Percentiles rank a stretch among this genome's conserved stretches.
Conservation (phyloP, 495 filamentous ascomycete genomes). For the Baudoinia panamericana region DNA sequence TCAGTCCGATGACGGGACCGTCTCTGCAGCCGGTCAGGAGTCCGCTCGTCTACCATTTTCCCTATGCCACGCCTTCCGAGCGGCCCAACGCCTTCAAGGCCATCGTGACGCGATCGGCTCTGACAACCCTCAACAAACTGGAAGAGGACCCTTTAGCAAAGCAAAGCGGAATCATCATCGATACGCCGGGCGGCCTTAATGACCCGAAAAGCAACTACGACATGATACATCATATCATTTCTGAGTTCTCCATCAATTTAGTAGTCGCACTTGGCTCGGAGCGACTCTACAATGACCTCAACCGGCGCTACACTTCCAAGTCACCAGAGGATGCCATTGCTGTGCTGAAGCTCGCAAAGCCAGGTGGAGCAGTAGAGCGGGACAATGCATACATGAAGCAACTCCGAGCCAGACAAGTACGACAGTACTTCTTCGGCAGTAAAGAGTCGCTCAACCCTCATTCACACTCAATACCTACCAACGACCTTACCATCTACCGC, state of each 20-base stretch:
- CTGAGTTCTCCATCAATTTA: constrained; percentile 54
- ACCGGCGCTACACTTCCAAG: constrained; percentile 54
- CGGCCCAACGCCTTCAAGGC: constrained; percentile 59
- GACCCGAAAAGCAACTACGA: constrained; percentile 54
- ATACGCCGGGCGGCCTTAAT: constrained; percentile 59
- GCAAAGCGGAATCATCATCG: constrained; percentile 67
- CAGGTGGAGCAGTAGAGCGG: constrained; percentile 73
- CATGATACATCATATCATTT: constrained; percentile 65
- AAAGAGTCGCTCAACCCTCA: constrained; percentile 71
- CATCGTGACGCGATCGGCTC: constrained; percentile 60
- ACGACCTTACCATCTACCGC: constrained; percentile 56
- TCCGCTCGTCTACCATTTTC: constrained; percentile 85
- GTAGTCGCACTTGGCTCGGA: constrained; percentile 78
- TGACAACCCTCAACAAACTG: constrained; percentile 64
- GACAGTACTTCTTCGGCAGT: constrained; percentile 85
- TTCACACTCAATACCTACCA: constrained; percentile 65
- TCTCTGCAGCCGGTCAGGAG: constrained; percentile 78
- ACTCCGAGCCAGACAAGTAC: constrained; percentile 58
- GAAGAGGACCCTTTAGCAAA: constrained; percentile 61
- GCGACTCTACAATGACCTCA: constrained; percentile 63
- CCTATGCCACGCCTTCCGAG: constrained; percentile 59
- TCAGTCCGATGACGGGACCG: constrained; percentile 78
- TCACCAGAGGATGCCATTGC: constrained; percentile 47
- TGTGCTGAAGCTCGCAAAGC: constrained; percentile 70
- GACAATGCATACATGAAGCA: constrained; percentile 62